Evolutionary conservation across 768 basidiomycete genomes (phyloP), one percentile per base, ranked within the genome.

Genomic region (Boletus insuetus): DNA sequence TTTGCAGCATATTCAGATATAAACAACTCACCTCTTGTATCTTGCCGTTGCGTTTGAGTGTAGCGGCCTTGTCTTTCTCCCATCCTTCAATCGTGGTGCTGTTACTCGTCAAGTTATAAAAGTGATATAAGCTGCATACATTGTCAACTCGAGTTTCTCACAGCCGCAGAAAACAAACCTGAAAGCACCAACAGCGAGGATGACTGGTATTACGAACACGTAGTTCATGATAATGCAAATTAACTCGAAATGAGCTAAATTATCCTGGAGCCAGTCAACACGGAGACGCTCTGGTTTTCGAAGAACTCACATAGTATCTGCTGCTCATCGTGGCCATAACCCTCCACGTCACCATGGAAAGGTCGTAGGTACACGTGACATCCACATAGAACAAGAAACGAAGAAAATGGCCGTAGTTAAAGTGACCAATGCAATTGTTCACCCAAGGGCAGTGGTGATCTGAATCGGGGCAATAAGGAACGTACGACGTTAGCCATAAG

Each of bases 31-130:
- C 89, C 73, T 94, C 89, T 48, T 79, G 83, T 54, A 98, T 87
- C 70, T 89, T 91, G 6, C 95, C 96, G 54, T 87, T 77, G 19
- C 89, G 82, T 48, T 91, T 84, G 62, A 99, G 79, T 1, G 84
- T 89, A 6, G 94, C 88, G 1, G 85, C 93, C 71, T 89, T 95
- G 66, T 98, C 94, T 73, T 98, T 98, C 71, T 99, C 97, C 91
- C 92, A 96, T 0, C 89, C 85, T 74, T 99, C 97, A 47, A 99
- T 98, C 1, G 97, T 98, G 1, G 96, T 99, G 3, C 87, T 84
- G 70, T 99, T 99, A 11, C 79, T 80, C 7, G 81, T 62, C 26
- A 98, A 69, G 47, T 81, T 78, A 64, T 86, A 89, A 58, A 95
- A 83, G 61, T 98, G 97, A 66, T 94, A 98, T 20, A 98, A 53